phyloP scores from a whole-genome alignment of 1,284 basidiomycete genomes.

The Malassezia slooffiae region DNA sequence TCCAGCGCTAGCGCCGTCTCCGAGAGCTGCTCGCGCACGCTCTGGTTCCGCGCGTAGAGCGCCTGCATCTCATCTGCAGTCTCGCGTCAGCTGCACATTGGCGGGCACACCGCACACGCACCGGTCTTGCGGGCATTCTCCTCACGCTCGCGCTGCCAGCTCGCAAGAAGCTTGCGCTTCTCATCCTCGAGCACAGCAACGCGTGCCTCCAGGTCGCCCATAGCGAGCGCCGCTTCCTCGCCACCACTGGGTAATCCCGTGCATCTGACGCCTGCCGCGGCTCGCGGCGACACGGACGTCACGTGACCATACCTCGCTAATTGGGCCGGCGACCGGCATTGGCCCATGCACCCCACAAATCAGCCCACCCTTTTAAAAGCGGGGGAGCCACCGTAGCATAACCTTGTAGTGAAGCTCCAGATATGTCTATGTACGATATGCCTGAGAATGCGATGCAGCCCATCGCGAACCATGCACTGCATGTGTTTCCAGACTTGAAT shows the following conservation, averaged over 20 bases:
- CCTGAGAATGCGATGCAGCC: background rate
- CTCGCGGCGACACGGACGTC: too few species aligned
- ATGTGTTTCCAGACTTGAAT: conserved; percentile 23
- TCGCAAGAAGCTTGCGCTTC: conserved; percentile 38
- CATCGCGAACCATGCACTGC: conserved; percentile 23
- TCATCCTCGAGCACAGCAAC: conserved; percentile 28
- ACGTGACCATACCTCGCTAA: too few species aligned
- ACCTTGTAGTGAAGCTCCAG: too few species aligned
- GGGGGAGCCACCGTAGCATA: too few species aligned
- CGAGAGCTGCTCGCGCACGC: conserved; percentile 30
- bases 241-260: background rate
- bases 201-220: conserved; percentile 14
- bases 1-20: conserved; percentile 28
- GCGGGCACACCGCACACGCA: background rate
- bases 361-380: too few species aligned
- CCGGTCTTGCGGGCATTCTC: conserved; percentile 26
- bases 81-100: too few species aligned
- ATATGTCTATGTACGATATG: too few species aligned
- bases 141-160: conserved; percentile 35
- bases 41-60: conserved; percentile 21
- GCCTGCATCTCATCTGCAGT: conserved; percentile 27
- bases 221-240: conserved; percentile 4
- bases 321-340: too few species aligned
- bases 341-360: too few species aligned
- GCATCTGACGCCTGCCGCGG: background rate